Base-by-base conservation (phyloP, 768 basidiomycete species). In the Xerocomus brunneocitrinus region DNA sequence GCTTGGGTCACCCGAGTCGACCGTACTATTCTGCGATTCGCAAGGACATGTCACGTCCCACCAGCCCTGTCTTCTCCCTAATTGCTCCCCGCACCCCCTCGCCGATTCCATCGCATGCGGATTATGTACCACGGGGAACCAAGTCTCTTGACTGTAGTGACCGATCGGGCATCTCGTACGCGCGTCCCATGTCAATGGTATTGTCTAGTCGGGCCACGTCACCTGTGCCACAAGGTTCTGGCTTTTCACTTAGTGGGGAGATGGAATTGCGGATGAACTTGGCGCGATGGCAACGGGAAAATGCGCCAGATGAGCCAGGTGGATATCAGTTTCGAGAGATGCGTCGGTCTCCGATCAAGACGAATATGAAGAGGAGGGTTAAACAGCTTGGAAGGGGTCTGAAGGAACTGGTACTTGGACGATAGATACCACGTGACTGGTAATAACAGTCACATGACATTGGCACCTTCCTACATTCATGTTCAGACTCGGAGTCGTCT, bases 181-280 rank as follows among this genome's bases (percentile, higher is more conserved):
- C 54, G 51, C 60, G 63, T 24, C 65, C 64, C 52, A 66, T 59
- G 68, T 70, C 65, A 55, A 58, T 65, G 67, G 62, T 59, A 43
- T 47, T 58, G 25, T 61, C 59, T 36, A 61, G 57, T 36, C 58
- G 55, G 48, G 49, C 58, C 40, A 57, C 57, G 41, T 56, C 63
- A 28, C 54, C 64, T 1, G 52, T 49, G 10, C 19, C 19, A 19
- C 25, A 56, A 4, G 27, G 59, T 34, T 62, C 66, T 13, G 81
- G 81, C 13, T 82, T 73, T 62, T 83, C 82, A 51, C 69, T 83
- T 58, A 83, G 80, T 49, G 82, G 82, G 10, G 79, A 83, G 66
- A 79, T 77, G 50, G 82, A 83, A 62, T 56, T 82, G 67, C 71
- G 76, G 58, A 82, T 82, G 79, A 75, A 77, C 1, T 64, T 82